A percentile compares a stretch with the other conserved stretches of the same genome.
phyloP scores from a whole-genome alignment of 148 eudicot species.

The Nyssa sinensis region DNA sequence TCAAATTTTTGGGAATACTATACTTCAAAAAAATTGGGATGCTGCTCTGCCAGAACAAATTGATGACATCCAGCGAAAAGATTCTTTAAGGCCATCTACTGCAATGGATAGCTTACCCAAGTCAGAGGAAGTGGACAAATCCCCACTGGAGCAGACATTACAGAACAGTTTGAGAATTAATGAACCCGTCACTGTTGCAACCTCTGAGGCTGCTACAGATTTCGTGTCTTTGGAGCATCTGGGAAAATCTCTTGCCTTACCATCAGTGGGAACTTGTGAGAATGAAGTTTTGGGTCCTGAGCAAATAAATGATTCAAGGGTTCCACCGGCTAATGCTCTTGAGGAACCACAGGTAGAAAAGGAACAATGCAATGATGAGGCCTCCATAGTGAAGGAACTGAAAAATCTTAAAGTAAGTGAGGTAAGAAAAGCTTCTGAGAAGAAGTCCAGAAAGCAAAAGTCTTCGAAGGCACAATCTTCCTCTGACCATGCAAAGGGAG shows the following conservation, averaged over 20 bases:
- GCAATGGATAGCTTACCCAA: conserved; percentile 20
- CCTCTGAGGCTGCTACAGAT: conserved; percentile 19
- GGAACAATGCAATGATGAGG: conserved; percentile 31
- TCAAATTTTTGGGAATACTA: conserved; percentile 43
- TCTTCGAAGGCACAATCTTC: conserved; percentile 68
- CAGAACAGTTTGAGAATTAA: conserved; percentile 14
- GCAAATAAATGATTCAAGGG: conserved; percentile 22
- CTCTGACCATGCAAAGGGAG: conserved; percentile 54
- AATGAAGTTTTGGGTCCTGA: conserved; percentile 25
- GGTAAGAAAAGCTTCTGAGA: conserved; percentile 59
- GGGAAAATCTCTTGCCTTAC: conserved; percentile 24
- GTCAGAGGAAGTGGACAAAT: conserved; percentile 24
- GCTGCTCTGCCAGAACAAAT: conserved; percentile 28
- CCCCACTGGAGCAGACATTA: conserved; percentile 30
- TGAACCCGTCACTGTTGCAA: conserved; percentile 20
- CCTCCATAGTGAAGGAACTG: conserved; percentile 36
- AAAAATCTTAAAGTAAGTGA: conserved; percentile 50
- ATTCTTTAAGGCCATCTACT: conserved; percentile 25
- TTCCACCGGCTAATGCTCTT: not conserved
- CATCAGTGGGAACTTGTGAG: conserved; percentile 17
- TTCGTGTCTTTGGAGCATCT: conserved; percentile 19
- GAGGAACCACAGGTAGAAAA: conserved; percentile 32
- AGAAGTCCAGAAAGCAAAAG: conserved; percentile 76
- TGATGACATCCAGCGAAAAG: conserved; percentile 25
- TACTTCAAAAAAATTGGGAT: conserved; percentile 31